phyloP scores from a whole-genome alignment of 805 yeast species.

The Candida orba region DNA sequence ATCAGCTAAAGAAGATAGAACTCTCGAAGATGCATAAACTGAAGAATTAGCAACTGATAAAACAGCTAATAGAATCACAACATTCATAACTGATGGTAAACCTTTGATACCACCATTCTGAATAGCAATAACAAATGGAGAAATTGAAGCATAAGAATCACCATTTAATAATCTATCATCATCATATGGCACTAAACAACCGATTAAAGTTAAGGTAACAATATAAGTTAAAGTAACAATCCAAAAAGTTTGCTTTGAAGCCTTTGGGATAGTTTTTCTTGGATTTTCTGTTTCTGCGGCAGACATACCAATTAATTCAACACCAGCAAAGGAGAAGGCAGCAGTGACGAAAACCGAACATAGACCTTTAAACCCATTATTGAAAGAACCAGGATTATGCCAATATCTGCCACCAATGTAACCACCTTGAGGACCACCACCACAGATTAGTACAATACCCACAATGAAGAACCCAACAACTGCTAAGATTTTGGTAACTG shows the following conservation, averaged over 20 bases:
- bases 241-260: conserved; percentile 41
- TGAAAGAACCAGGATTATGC: conserved; percentile 52
- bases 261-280: conserved; percentile 51
- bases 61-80: conserved; percentile 58
- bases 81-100: conserved; percentile 59
- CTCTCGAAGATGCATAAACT: conserved; percentile 65
- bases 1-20: conserved; percentile 54
- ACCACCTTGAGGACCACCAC: conserved; percentile 48
- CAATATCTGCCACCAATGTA: conserved; percentile 39
- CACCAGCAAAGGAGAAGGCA: conserved; percentile 57
- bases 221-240: conserved; percentile 57
- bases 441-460: conserved; percentile 49
- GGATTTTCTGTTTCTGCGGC: conserved; percentile 52
- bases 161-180: conserved; percentile 40
- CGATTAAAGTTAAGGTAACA: conserved; percentile 48
- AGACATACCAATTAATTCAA: conserved; percentile 50
- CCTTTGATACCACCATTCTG: conserved; percentile 56
- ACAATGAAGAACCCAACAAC: conserved; percentile 55
- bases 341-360: conserved; percentile 43
- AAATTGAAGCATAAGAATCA: conserved; percentile 55
- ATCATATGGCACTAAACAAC: conserved; percentile 64
- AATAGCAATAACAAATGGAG: conserved; percentile 75
- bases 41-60: conserved; percentile 68
- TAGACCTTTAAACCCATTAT: conserved; percentile 60
- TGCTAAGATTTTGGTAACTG: conserved; percentile 64